Base-by-base conservation (phyloP, 1,284 basidiomycete genomes). In the Sporisorium scitamineum region DNA sequence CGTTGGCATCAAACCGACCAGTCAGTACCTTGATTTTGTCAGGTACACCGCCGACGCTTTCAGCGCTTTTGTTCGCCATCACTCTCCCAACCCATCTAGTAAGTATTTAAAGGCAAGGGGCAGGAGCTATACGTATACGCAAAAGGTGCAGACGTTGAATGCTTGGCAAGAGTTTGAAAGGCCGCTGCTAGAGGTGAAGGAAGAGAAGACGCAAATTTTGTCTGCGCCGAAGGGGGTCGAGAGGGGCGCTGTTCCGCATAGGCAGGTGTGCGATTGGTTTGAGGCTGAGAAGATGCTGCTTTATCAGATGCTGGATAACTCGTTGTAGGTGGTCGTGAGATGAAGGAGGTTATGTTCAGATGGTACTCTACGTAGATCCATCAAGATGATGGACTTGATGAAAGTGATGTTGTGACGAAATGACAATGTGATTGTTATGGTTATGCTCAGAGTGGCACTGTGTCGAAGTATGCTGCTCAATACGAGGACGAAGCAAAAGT, bases 51-150 rank as follows among this genome's bases (percentile, higher is more conserved):
- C 39, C 3, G 73, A 76, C 50, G 60, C 64, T 1, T 76, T 67
- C 26, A 57, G 60, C 52, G 61, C 73, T 3, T 76, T 76, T n/a
- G 56, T 76, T 3, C 16, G 73, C 8, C 11, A 18, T 8, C 44
- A 29, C 9, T 47, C 24, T 5, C 68, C 73, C 14, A 71, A 76
- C 45, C 73, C 73, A 0, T 27, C 14, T 2, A 13, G 34, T 1
- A 32, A 14, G 11, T 71, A 71, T 24, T 34, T 76, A 20, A 60
- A 48, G 16, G 64, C 65, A 2, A 45, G 73, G 13, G 73, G 73
- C 3, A 24, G 73, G 29, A 55, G 69, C 5, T 76, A 76, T 42
- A 56, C 64, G n/a, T 68, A 71, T 24, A 76, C 73, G n/a, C 31
- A 52, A 3, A 55, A 67, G 29, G 69, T 70, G 10, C 54, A 61